phyloP scores from a whole-genome alignment of 176 grass and related monocot species.

The Miscanthus lutarioriparius region DNA sequence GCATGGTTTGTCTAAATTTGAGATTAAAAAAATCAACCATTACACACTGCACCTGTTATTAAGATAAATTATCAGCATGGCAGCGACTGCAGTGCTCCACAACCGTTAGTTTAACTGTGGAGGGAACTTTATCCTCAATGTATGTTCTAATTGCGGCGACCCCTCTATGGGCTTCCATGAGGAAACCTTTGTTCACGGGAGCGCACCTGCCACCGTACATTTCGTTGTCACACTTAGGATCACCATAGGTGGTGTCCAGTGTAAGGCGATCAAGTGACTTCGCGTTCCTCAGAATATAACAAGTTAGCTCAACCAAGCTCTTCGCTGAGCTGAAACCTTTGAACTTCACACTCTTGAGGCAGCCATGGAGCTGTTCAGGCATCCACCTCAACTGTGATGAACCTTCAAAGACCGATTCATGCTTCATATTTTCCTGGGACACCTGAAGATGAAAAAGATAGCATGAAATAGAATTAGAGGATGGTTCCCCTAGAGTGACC shows the following conservation, averaged over 20 bases:
- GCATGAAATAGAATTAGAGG: neutral
- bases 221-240: neutral
- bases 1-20: neutral
- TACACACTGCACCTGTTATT: neutral
- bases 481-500: neutral
- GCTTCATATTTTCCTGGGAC: neutral
- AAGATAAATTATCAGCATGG: neutral
- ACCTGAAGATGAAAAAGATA: neutral
- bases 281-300: neutral
- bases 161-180: neutral
- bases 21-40: neutral
- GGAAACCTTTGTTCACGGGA: neutral
- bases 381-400: neutral
- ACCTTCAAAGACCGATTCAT: neutral
- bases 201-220: neutral
- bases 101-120: neutral
- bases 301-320: slow-evolving; percentile 14
- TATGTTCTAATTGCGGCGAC: neutral
- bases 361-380: neutral
- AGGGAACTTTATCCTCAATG: neutral
- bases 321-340: slow-evolving; percentile 1
- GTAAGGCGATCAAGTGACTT: neutral
- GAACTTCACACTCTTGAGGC: slow-evolving; percentile 23
- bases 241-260: neutral
- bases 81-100: neutral